Evolutionary conservation across 2,329 filamentous ascomycete species (phyloP).

Genomic region (Aureobasidium sp.): DNA sequence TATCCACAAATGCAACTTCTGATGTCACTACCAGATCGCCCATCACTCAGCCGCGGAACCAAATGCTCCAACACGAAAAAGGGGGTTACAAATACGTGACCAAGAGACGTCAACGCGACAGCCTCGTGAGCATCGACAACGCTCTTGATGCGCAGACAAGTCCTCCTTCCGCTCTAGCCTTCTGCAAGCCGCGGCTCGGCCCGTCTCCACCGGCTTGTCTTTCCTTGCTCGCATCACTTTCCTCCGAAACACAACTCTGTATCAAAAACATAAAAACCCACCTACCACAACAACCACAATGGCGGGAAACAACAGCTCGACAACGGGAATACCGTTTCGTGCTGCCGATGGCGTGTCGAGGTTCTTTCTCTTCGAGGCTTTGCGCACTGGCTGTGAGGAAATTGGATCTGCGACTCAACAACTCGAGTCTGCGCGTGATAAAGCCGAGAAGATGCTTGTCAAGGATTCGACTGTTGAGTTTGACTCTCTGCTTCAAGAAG

Average conservation of each 20-base stretch:
- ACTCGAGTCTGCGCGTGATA: background rate
- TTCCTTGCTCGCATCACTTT: background rate
- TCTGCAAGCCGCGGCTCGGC: background rate
- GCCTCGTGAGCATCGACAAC: background rate
- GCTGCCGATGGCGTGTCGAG: background rate
- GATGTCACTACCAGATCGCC: background rate
- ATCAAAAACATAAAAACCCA: background rate
- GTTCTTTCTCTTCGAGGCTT: constrained; percentile 6
- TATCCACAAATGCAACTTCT: background rate
- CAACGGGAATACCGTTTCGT: background rate
- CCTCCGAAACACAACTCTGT: background rate
- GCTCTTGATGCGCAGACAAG: background rate
- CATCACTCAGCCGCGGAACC: background rate
- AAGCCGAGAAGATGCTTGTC: background rate
- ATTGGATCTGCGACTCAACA: background rate
- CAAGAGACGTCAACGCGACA: background rate
- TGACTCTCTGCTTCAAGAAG: background rate
- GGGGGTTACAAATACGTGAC: background rate
- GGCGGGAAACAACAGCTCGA: background rate
- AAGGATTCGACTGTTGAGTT: background rate
- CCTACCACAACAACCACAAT: background rate
- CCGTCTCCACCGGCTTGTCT: constrained; percentile 1
- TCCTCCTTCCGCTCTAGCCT: background rate
- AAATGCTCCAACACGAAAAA: background rate
- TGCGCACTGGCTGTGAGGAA: background rate